Evolutionary conservation across 2,329 filamentous ascomycete species (phyloP), one percentile per base, ranked within the genome.

Genomic region (Thelonectria olida): DNA sequence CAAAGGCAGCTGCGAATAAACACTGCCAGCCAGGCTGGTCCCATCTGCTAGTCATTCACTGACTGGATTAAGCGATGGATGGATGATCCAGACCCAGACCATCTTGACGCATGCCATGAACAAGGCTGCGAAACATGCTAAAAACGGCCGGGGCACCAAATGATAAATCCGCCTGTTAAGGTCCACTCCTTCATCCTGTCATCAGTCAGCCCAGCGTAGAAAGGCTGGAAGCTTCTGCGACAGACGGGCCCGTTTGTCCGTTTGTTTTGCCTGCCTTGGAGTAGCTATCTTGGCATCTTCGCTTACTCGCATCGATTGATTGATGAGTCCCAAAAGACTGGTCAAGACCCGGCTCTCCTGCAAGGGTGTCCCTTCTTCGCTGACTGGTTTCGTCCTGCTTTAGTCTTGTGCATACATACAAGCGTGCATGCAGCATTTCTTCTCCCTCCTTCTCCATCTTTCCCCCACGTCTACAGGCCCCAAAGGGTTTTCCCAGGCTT

Each of bases 111-210:
- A 59, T 59, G 56, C 49, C 49, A 48, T 19, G 31, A 47, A 25
- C 56, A 54, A 48, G 42, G 49, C 49, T 58, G 49, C 42, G 42
- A 58, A 54, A 54, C 51, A 54, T 28, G 27, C 51, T 36, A 54
- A 53, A 49, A 22, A 19, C 17, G 15, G 22, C 15, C 49, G 31
- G 31, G 31, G 31, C 12, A 34, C 31, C 31, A 2, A 34, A 28
- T 45, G 38, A 48, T 34, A 56, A 48, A 56, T 49, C 39, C 47
- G 27, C 31, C 15, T 34, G 10, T 34, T 13, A 34, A 15, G 31
- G 31, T 34, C 31, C 31, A 34, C 31, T 34, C 31, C 31, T 34
- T 34, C 28, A 31, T 31, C 31, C 31, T 15, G 31, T 28, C 17
- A 42, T 28, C 23, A 41, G 31, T 42, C 39, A 42, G 19, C 39